phyloP scores from a whole-genome alignment of 2,329 filamentous ascomycete species.

The Septoria petroselini region DNA sequence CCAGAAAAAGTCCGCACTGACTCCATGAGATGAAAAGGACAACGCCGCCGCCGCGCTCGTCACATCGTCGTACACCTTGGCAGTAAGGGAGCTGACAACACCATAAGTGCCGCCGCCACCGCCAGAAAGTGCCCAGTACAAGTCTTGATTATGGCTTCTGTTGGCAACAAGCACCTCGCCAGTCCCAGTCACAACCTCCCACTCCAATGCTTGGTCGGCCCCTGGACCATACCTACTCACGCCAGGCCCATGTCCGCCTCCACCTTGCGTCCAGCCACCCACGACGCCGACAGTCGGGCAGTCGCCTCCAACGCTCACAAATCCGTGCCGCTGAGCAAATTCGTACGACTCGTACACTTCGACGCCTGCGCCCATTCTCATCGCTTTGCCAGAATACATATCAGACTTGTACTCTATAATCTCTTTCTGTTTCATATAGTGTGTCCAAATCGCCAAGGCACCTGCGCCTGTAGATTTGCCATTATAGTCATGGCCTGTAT shows the following conservation, averaged over 20 bases:
- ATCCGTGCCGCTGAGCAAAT: slow-evolving; percentile 8
- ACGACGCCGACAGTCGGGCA: slow-evolving; percentile 27
- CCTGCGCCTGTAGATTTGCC: slow-evolving; percentile 62
- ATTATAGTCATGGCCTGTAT: slow-evolving; percentile 33
- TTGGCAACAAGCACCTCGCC: slow-evolving; percentile 50
- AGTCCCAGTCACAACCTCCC: slow-evolving; percentile 52
- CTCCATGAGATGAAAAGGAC: background rate
- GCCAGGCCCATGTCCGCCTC: slow-evolving; percentile 22
- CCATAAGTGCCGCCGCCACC: slow-evolving; percentile 11
- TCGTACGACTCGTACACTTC: slow-evolving; percentile 21
- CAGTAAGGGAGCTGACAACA: slow-evolving; percentile 45
- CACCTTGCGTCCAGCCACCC: slow-evolving; percentile 27
- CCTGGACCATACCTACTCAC: slow-evolving; percentile 22
- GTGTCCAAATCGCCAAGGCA: slow-evolving; percentile 56
- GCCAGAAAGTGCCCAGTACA: slow-evolving; percentile 15
- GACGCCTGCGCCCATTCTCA: slow-evolving; percentile 21
- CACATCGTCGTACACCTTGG: slow-evolving; percentile 6
- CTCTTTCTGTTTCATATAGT: slow-evolving; percentile 50
- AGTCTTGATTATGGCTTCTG: slow-evolving; percentile 38
- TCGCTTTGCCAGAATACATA: background rate
- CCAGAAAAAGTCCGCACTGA: background rate
- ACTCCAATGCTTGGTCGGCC: slow-evolving; percentile 22
- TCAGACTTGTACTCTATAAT: slow-evolving; percentile 41
- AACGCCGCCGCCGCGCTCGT: background rate
- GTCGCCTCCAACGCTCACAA: slow-evolving; percentile 21